Evolutionary conservation across 1,139 yeast genomes (phyloP).

Genomic region (Scheffersomyces titani): DNA sequence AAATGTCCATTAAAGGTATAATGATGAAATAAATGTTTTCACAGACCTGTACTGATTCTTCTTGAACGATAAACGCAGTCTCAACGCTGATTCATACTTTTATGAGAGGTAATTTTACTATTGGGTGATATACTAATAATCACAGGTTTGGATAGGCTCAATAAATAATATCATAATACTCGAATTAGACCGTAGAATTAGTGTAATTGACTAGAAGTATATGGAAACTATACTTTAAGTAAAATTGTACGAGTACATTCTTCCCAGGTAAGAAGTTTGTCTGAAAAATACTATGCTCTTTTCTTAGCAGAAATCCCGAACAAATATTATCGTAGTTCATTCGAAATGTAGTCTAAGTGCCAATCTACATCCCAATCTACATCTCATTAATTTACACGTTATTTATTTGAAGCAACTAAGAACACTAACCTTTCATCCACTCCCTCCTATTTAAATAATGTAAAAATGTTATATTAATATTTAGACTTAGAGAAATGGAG

Average conservation of each 20-base stretch:
- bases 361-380: too few species aligned
- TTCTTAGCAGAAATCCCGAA: too few species aligned
- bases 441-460: not conserved
- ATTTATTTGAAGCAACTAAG: not conserved
- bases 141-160: not conserved
- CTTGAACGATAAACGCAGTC: slow-evolving; percentile 15
- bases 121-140: not conserved
- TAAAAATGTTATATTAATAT: not conserved
- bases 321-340: too few species aligned
- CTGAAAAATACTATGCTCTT: too few species aligned
- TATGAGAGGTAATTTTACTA: not conserved
- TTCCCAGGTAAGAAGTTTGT: too few species aligned
- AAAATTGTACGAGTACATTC: too few species aligned
- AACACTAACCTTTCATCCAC: not conserved
- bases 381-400: not conserved
- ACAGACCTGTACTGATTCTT: slow-evolving; percentile 46
- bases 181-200: not conserved
- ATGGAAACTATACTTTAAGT: too few species aligned
- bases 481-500: slow-evolving; percentile 1
- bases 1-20: slow-evolving; percentile 9
- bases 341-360: too few species aligned
- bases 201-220: not conserved
- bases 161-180: not conserved
- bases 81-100: not conserved
- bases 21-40: slow-evolving; percentile 38